Base-by-base conservation (phyloP, 2,329 filamentous ascomycete genomes). In the Sporothrix dimorphospora region DNA sequence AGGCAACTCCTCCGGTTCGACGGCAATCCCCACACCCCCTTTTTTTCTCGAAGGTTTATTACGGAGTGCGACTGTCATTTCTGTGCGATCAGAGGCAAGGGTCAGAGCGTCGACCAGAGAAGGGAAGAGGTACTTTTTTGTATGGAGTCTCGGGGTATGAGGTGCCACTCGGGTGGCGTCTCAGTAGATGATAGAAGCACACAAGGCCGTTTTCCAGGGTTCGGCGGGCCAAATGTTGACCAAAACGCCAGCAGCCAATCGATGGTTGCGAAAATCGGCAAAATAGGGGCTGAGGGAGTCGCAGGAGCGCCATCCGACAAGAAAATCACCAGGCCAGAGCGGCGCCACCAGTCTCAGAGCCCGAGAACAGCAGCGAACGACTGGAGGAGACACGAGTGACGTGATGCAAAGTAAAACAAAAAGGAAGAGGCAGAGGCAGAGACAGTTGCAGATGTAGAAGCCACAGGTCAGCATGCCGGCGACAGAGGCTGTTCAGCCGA, bases 1-100 rank as follows among this genome's bases (percentile, higher is more conserved):
- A 11, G 27, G 63, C 61, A 49, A 30, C 42, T 66, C 45, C 65
- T 67, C 65, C 42, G 42, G 42, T 49, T 67, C 65, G 45, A 51
- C 12, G 45, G 45, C 27, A 65, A 16, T 59, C 67, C 38, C 67
- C 67, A 47, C 67, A 47, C 51, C 67, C 21, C 49, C 47, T 57
- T 57, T 69, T 66, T 49, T 66, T 45, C 19, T 63, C 7, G 24
- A 66, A 66, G 12, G 42, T 12, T 49, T 49, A 66, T 66, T 19
- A 49, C 14, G 42, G 24, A 40, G 19, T 40, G 34, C n/a, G 38
- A 42, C 57, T 24, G 34, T 42, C 57, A 67, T 47, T 47, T 11
- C 38, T 30, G 38, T 27, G 61, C 40, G 40, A 65, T 65, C 38
- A 45, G 3, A 47, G 40, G 21, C 61, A 65, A 47, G 38, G n/a